Evolutionary conservation across 2,329 filamentous ascomycete species (phyloP), one percentile per base, ranked within the genome.

Genomic region (Aspergillus pseudonomiae): DNA sequence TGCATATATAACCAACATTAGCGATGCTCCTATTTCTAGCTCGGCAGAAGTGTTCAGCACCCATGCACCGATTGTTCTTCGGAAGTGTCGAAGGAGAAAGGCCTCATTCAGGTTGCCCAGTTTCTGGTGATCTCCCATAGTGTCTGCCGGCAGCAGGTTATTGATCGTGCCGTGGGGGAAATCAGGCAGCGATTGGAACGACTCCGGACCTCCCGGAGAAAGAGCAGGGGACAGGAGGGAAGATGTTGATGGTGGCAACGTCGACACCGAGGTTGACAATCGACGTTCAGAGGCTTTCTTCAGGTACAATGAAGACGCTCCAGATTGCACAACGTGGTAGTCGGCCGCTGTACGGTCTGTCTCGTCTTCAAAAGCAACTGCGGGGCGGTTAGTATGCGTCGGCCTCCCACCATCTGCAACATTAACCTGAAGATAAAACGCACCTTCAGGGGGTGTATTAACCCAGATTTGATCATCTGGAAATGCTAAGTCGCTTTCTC

Each of bases 291-390:
- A 72, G 12, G 67, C 61, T 53, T 69, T 68, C 63, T 69, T 65
- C 24, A 65, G 66, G n/a, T 58, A 61, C 12, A 66, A 64, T 28
- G 67, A 63, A 21, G 66, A 65, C 19, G 60, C 59, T 30, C 53
- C 67, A 16, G 69, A 60, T 3, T 71, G 62, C 28, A 77, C 64
- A 56, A 77, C 71, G 57, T 73, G 68, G 60, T 77, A 77, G 61
- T 76, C 75, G 16, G 74, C 68, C 30, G 75, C 75, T 14, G 74
- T 77, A 61, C 73, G 74, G 36, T 74, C 71, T 48, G 74, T 77
- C 60, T 77, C 75, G 65, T 77, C 75, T 64, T 76, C 74, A 63
- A 77, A 77, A 11, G 72, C 67, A 56, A 75, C 75, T 77, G 61
- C 6, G 52, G 36, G 39, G 54, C 21, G 28, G 32, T 60, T 54